Evolutionary conservation across 1,139 yeast genomes (phyloP).

Genomic region (Candida sanyaensis): DNA sequence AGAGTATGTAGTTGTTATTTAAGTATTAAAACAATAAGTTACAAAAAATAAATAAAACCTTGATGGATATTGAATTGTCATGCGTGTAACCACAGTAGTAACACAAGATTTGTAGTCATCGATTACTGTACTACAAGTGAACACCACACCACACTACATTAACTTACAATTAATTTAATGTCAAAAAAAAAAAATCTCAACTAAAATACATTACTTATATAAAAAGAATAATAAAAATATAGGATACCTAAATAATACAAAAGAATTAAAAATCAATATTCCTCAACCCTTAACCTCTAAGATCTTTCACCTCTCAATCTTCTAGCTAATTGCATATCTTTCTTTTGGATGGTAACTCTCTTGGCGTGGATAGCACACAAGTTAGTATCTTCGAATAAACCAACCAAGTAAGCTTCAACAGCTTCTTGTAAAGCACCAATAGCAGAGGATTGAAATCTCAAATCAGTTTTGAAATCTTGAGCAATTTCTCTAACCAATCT

Average conservation of each 20-base stretch:
- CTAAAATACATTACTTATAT: conserved; percentile 5
- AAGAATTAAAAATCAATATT: conserved; percentile 5
- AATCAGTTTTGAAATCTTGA: conserved; percentile 96
- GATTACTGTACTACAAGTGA: no score
- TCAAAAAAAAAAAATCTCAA: background rate
- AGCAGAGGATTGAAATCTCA: conserved; percentile 98
- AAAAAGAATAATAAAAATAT: conserved; percentile 1
- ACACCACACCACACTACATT: no score
- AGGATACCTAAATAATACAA: conserved; percentile 6
- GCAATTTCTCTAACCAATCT: conserved; percentile 98
- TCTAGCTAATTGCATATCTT: conserved; percentile 98
- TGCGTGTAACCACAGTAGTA: no score
- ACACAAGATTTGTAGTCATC: no score
- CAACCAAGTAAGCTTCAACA: conserved; percentile 93
- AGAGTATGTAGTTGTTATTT: background rate
- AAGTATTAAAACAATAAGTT: no score
- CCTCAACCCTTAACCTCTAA: background rate
- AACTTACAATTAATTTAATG: background rate
- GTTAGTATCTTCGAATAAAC: conserved; percentile 94
- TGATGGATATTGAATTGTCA: no score
- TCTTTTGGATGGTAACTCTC: conserved; percentile 99
- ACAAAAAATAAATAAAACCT: no score
- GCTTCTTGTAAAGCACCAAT: conserved; percentile 99
- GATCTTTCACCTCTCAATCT: conserved; percentile 98
- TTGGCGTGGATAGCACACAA: conserved; percentile 99